Evolutionary conservation across 768 basidiomycete genomes (phyloP).

Genomic region (Mycena venus): DNA sequence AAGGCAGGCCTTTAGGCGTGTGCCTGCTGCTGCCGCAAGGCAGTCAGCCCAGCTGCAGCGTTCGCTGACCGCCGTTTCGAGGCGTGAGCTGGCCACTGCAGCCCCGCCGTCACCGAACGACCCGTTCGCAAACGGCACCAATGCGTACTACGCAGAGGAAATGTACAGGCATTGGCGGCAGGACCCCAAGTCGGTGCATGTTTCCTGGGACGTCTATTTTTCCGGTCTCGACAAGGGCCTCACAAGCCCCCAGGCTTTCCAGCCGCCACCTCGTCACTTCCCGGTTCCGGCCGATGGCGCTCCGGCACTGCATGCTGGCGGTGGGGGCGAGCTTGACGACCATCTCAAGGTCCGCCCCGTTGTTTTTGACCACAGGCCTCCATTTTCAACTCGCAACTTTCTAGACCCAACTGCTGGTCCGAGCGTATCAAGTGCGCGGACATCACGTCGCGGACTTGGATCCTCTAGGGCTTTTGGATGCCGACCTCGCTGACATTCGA

Average conservation of each 20-base stretch:
- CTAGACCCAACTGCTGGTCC: constrained; percentile 96
- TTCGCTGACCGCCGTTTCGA: constrained; percentile 31
- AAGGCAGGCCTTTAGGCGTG: constrained; percentile 50
- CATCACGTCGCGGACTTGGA: constrained; percentile 97
- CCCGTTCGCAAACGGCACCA: constrained; percentile 93
- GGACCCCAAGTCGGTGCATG: constrained; percentile 93
- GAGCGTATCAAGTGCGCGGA: constrained; percentile 99
- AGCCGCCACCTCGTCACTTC: constrained; percentile 82
- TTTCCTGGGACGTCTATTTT: constrained; percentile 96
- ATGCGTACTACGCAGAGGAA: constrained; percentile 95
- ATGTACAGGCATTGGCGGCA: constrained; percentile 95
- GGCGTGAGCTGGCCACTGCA: constrained; percentile 60
- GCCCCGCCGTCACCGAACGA: constrained; percentile 80
- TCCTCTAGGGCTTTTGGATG: constrained; percentile 92
- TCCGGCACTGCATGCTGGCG: constrained; percentile 77
- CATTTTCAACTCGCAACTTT: not conserved
- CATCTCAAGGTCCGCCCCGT: constrained; percentile 84
- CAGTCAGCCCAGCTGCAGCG: constrained; percentile 29
- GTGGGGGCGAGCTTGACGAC: constrained; percentile 87
- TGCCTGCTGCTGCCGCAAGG: constrained; percentile 41
- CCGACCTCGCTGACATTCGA: constrained; percentile 82
- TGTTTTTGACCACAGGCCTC: constrained; percentile 12
- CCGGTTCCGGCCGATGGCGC: constrained; percentile 84
- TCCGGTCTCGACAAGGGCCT: constrained; percentile 92
- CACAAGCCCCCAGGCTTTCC: constrained; percentile 83